Base-by-base conservation (phyloP, 1,139 yeast genomes). In the Kurtzmaniella quercitrusa region DNA sequence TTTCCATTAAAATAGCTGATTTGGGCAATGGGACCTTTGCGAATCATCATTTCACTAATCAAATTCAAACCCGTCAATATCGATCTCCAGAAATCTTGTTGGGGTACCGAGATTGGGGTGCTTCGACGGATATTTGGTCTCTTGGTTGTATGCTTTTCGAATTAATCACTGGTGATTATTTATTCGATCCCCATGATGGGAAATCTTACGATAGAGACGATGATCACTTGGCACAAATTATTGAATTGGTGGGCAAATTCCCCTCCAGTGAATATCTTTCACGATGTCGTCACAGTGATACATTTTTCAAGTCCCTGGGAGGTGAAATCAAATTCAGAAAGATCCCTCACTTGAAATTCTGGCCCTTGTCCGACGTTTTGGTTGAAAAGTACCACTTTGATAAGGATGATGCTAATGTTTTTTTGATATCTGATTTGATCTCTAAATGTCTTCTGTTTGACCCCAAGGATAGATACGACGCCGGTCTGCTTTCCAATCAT, bases 51-150 rank as follows among this genome's bases (percentile, higher is more conserved):
- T 85, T 84, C 62, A 85, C 95, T 15, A 79, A 85, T 60, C 93
- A 85, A 57, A 86, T 88, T 50, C 95, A 88, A 63, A 88, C 96
- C 1, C 70, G 96, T 39, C 95, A 88, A 59, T 88, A 88, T 60
- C 68, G 96, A 33, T 76, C 94, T 1, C 95, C 95, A 0, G 96
- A 88, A 60, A 83, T 86, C 21, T 65, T 77, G 21, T 68, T 78
- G 43, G 63, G 82, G 41, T 86, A 90, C 40, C 73, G 81, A 15
- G 60, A 72, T 16, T 88, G 95, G 95, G 95, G 96, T 11, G 85
- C 90, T 38, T 79, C 86, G 41, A 80, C 90, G 1, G 96, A 88
- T 59, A 69, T 85, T 40, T 88, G 96, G 96, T 82, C 91, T 34
- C 68, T 82, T 59, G 95, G 91, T 0, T 88, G 96, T 65, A 71